Evolutionary conservation across 441 rosid genomes (phyloP).

Genomic region (Corymbia calophylla): DNA sequence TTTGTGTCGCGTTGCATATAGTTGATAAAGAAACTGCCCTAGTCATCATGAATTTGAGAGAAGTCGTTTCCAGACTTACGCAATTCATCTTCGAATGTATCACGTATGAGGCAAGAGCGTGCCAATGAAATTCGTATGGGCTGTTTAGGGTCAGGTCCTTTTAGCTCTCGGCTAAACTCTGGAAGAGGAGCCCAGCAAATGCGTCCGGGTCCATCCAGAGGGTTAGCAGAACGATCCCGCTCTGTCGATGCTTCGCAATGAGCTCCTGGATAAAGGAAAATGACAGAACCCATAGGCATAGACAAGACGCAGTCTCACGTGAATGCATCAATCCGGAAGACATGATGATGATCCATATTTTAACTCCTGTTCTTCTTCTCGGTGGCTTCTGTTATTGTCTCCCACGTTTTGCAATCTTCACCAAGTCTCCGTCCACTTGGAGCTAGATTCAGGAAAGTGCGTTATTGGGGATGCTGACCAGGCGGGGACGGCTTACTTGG

Average conservation of each 20-base stretch:
- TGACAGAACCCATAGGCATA: background rate
- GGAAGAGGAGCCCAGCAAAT: background rate
- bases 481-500: too few species aligned
- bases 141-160: background rate
- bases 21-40: background rate
- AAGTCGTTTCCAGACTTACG: background rate
- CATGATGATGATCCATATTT: background rate
- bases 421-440: too few species aligned
- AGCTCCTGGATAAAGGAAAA: background rate
- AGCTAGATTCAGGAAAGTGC: too few species aligned
- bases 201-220: background rate
- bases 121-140: background rate
- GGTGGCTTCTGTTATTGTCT: too few species aligned
- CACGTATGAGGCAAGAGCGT: background rate
- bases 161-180: background rate
- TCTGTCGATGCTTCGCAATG: background rate
- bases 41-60: background rate
- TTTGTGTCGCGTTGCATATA: background rate
- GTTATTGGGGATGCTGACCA: too few species aligned
- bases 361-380: too few species aligned
- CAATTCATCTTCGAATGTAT: background rate
- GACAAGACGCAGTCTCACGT: background rate
- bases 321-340: background rate
- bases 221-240: accelerated
- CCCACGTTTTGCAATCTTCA: too few species aligned